These are phyloP conservation scores for Mrakia frigida DNA, from an alignment of 768 basidiomycete genomes.

Conservation along the genomic window DNA sequence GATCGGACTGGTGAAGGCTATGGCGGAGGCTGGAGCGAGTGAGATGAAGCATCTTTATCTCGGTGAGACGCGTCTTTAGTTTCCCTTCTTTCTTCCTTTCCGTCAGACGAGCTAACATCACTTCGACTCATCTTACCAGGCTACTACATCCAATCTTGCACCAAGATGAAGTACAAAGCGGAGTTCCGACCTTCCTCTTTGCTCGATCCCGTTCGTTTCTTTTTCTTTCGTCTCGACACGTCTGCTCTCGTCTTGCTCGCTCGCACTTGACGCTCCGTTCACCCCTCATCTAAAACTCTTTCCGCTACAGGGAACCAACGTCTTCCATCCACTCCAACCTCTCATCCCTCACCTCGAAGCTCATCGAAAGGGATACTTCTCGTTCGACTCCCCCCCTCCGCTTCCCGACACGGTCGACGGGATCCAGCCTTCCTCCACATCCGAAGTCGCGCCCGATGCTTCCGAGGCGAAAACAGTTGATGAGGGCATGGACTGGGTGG, in stretches of 20 bases:
- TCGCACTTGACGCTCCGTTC: neutral
- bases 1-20: conserved; percentile 65
- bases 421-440: neutral
- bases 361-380: conserved; percentile 46
- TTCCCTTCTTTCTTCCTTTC: neutral
- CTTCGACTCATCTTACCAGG: conserved; percentile 50
- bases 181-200: conserved; percentile 86
- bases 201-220: conserved; percentile 65
- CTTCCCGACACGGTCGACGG: neutral
- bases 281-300: neutral
- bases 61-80: conserved; percentile 53
- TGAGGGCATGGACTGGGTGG: neutral
- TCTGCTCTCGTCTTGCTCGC: neutral
- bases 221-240: neutral
- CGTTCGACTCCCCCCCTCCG: conserved; percentile 53
- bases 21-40: conserved; percentile 61
- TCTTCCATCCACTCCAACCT: conserved; percentile 63
- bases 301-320: conserved; percentile 60
- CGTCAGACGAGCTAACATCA: neutral
- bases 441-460: too few species aligned
- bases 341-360: conserved; percentile 66
- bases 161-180: conserved; percentile 89
- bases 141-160: conserved; percentile 85
- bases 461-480: neutral
- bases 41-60: conserved; percentile 72